Conservation (phyloP, 169 alveolate species). For the Eimeria necatrix region DNA sequence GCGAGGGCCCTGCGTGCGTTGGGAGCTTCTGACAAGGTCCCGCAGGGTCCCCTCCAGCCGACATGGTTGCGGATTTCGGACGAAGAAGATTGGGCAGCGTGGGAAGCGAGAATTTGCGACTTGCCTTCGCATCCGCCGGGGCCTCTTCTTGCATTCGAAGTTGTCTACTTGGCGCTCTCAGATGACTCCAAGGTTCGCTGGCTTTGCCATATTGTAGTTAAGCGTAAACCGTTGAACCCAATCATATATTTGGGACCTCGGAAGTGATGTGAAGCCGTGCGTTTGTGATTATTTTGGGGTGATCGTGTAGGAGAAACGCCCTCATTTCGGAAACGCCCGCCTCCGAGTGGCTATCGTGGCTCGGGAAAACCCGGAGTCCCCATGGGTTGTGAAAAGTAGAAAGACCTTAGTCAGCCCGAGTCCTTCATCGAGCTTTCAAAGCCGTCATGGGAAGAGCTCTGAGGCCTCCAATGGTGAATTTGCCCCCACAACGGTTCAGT, state of each 20-base stretch:
- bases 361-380: not conserved
- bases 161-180: slow-evolving; percentile 12
- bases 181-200: not conserved
- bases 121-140: not conserved
- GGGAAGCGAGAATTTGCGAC: slow-evolving; percentile 26
- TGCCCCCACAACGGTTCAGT: not conserved
- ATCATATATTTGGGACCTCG: not conserved
- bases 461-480: not conserved
- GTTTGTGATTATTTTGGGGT: too few relatives aligned
- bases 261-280: not conserved
- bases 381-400: slow-evolving; percentile 3
- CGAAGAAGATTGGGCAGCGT: slow-evolving; percentile 61
- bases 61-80: not conserved
- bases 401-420: not conserved
- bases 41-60: not conserved
- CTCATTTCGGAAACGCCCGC: slow-evolving; percentile 51
- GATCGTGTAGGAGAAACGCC: slow-evolving; percentile 44
- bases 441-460: not conserved
- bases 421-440: not conserved
- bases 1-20: slow-evolving; percentile 3
- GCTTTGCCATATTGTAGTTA: too few relatives aligned
- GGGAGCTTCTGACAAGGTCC: not conserved
- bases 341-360: slow-evolving; percentile 38
- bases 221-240: too few relatives aligned
- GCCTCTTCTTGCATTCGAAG: slow-evolving; percentile 23